These are phyloP conservation scores for Sicyos edulis DNA, from an alignment of 306 rosid species.

Conservation along the genomic window DNA sequence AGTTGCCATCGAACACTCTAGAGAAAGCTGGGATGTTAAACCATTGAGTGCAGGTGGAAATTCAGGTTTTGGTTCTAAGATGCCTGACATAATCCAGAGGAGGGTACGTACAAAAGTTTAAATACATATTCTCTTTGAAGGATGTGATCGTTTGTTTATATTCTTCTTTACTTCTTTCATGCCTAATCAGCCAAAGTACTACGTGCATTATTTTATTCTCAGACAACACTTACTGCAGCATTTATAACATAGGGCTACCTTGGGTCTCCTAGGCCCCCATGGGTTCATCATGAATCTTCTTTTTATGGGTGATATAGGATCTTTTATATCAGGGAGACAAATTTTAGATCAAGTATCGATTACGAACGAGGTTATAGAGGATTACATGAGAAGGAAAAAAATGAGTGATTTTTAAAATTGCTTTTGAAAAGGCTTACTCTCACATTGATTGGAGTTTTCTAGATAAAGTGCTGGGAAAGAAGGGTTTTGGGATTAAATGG, in stretches of 20 bases:
- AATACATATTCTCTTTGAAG: background rate
- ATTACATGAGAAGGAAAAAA: too few species aligned
- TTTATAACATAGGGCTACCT: background rate
- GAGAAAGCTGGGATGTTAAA: conserved; percentile 68
- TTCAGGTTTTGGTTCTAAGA: conserved; percentile 44
- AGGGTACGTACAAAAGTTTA: conserved; percentile 42
- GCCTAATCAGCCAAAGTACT: background rate
- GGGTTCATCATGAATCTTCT: too few species aligned
- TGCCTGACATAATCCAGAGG: conserved; percentile 81
- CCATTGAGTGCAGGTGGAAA: conserved; percentile 46
- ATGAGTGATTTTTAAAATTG: too few species aligned
- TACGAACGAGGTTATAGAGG: too few species aligned
- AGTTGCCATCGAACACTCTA: conserved; percentile 48
- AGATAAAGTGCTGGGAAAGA: too few species aligned
- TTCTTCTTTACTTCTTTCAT: background rate
- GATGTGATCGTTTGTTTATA: background rate
- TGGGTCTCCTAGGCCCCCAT: too few species aligned
- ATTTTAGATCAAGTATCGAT: too few species aligned
- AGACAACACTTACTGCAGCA: background rate
- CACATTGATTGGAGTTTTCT: too few species aligned
- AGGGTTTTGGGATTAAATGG: too few species aligned
- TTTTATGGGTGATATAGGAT: too few species aligned
- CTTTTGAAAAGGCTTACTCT: too few species aligned
- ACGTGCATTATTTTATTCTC: background rate
- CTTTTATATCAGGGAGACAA: too few species aligned